A percentile compares a stretch with the other conserved stretches of the same genome.
phyloP scores from a whole-genome alignment of 352 stramenopile species.

The Phytophthora fragariaefolia region DNA sequence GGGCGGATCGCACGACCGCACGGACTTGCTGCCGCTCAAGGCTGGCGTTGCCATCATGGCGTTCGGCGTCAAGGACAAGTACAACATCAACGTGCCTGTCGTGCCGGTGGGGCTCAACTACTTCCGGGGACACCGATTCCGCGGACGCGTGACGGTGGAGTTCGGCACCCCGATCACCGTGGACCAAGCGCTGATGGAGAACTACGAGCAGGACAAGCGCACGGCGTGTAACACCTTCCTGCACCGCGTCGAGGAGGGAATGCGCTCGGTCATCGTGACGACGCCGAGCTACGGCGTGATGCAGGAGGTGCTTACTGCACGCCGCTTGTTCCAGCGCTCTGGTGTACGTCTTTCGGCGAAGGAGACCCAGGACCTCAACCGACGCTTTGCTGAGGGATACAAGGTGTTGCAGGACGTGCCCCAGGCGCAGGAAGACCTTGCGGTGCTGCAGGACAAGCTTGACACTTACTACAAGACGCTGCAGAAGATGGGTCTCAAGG shows the following conservation, averaged over 20 bases:
- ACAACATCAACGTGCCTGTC: conserved; percentile 96
- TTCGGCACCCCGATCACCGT: conserved; percentile 94
- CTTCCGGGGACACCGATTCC: conserved; percentile 96
- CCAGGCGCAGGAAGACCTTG: conserved; percentile 64
- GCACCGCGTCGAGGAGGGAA: conserved; percentile 81
- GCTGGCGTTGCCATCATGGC: conserved; percentile 98
- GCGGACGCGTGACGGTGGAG: conserved; percentile 96
- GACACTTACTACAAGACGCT: conserved; percentile 89
- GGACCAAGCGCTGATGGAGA: conserved; percentile 85
- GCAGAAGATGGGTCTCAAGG: conserved; percentile 88
- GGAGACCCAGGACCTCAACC: conserved; percentile 93
- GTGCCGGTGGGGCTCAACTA: conserved; percentile 99
- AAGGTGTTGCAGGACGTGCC: conserved; percentile 82
- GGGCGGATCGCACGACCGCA: conserved; percentile 97
- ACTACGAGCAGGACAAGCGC: conserved; percentile 89
- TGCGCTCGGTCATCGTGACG: conserved; percentile 96
- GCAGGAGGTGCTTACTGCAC: conserved; percentile 95
- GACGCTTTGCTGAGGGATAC: conserved; percentile 91
- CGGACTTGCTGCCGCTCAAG: conserved; percentile 97
- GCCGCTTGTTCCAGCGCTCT: conserved; percentile 94
- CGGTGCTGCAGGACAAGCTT: conserved; percentile 72
- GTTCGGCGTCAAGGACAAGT: conserved; percentile 95
- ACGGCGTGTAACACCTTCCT: conserved; percentile 85
- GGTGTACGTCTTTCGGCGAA: conserved; percentile 86
- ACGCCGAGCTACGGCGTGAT: conserved; percentile 97